Base-by-base conservation (phyloP, 345 rosid species). In the Lumnitzera littorea region DNA sequence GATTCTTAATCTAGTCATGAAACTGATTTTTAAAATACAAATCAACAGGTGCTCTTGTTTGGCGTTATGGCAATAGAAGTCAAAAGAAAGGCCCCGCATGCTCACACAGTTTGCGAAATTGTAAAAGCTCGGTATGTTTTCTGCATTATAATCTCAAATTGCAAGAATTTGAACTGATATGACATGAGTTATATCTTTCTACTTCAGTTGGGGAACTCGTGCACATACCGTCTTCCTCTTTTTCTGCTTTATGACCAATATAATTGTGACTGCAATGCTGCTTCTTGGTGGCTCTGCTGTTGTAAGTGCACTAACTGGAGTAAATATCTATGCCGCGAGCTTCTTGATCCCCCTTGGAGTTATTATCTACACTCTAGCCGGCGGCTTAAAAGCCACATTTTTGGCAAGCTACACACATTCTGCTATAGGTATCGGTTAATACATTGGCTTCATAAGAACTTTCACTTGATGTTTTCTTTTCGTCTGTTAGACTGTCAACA, bases 341-440 rank as follows among this genome's bases (percentile, higher is more conserved):
- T 91, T 91, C 74, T 79, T 91, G 60, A 89, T 89, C 56, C 98
- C 98, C n/a, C 89, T 91, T 6, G 98, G 98, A n/a, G 95, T 89
- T 10, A 74, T 87, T 50, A 80, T 83, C 24, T 89, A 91, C 69
- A 87, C 98, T 13, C 79, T 89, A n/a, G 95, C 98, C 9, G 96
- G 98, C 49, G 98, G 98, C 50, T 86, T 89, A 15, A 85, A 89
- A 74, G 98, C 98, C 55, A 91, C 98, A 41, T 91, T 91, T 73
- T 78, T 91, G 58, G 98, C 98, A 1, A 91, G 98, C 78, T 91
- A 89, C 59, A 87, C 87, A 55, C 98, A 91, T 67, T 91, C 98
- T 36, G 95, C 83, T 57, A 72, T 87, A 46, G 98, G 98, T 88
- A 76, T 31, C 53, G 27, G 13, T 2, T 15, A 11, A 27, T 41